Conservation (phyloP, 1,284 basidiomycete genomes). For the Pseudozyma thailandica region DNA sequence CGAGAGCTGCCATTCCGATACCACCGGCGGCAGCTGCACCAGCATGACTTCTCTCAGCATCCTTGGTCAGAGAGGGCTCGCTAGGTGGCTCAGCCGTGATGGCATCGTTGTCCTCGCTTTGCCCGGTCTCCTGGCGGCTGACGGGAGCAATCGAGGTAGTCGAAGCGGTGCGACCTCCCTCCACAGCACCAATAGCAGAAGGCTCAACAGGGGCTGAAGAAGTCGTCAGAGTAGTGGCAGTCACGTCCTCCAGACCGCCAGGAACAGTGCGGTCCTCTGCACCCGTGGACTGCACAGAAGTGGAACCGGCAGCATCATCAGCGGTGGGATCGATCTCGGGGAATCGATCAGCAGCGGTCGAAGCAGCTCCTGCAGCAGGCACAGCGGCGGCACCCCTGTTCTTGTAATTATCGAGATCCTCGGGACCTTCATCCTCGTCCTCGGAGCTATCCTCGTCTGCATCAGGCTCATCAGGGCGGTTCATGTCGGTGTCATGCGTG, state of each 20-base stretch:
- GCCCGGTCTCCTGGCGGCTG: slow-evolving; percentile 31
- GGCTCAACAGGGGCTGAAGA: slow-evolving; percentile 37
- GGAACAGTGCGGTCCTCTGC: slow-evolving; percentile 31
- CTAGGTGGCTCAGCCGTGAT: slow-evolving; percentile 1
- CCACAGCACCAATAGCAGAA: slow-evolving; percentile 31
- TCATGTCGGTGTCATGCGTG: slow-evolving; percentile 14
- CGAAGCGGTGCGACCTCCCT: slow-evolving; percentile 27
- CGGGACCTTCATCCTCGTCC: slow-evolving; percentile 58
- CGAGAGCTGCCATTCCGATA: slow-evolving; percentile 28
- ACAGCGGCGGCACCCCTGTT: slow-evolving; percentile 12
- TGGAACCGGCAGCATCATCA: slow-evolving; percentile 1
- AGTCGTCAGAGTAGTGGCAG: slow-evolving; percentile 10
- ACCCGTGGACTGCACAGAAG: slow-evolving; percentile 3
- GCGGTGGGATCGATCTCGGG: slow-evolving; percentile 20
- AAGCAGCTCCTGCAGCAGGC: slow-evolving; percentile 17
- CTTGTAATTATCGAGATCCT: slow-evolving; percentile 52
- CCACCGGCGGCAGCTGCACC: slow-evolving; percentile 35
- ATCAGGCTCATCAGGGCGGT: slow-evolving; percentile 49
- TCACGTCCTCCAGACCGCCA: slow-evolving; percentile 38
- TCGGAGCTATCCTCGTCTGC: slow-evolving; percentile 53
- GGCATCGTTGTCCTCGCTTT: slow-evolving; percentile 11
- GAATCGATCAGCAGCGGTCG: slow-evolving; percentile 25
- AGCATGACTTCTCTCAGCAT: slow-evolving; percentile 4
- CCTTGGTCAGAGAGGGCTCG: slow-evolving; percentile 4
- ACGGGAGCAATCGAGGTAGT: slow-evolving; percentile 43